Base-by-base conservation (phyloP, 225 moss, liverwort and hornwort genomes). In the Sphagnum tenellum region DNA sequence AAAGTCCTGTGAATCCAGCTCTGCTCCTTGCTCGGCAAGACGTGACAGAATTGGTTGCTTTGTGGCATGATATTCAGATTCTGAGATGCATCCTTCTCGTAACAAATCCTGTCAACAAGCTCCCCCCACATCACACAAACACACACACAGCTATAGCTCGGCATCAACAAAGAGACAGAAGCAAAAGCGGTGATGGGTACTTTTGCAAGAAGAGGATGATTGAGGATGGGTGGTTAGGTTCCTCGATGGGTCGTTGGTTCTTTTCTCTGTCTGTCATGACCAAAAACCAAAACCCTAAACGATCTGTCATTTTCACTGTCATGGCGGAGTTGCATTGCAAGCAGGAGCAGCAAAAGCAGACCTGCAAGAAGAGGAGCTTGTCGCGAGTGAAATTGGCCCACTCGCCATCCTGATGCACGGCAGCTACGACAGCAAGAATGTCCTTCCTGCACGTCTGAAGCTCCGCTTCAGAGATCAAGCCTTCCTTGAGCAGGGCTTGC, bases 341-440 rank as follows among this genome's bases (percentile, higher is more conserved):
- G 29, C 29, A 29, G 29, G 29, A 29, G 29, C 29, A 0, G 29
- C 29, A 29, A 29, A 29, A 29, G 29, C 29, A 29, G 29, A 86
- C 86, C 82, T 82, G 82, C 49, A 86, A 62, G 67, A 82, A 86
- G 50, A 86, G 82, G 10, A 86, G 73, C 70, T 86, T 86, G 69
- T 86, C 77, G 45, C 86, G 82, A 51, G 82, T 82, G 49, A 72
- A 86, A 4, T 86, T 79, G 3, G 77, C 70, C 86, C 86, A 86
- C 63, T 86, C 82, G 68, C 86, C 86, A 55, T 86, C 60, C 1
- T 74, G 77, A 55, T 86, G 86, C 55, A 57, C 70, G 2, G 71
- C 57, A 9, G 74, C 64, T 5, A 86, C 70, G 48, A 65, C 71
- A 9, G 45, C 64, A 29, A 78, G 64, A 3, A 86, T 70, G n/a